phyloP scores from a whole-genome alignment of 2,329 filamentous ascomycete species.

The Cladosporium cucumerinum region DNA sequence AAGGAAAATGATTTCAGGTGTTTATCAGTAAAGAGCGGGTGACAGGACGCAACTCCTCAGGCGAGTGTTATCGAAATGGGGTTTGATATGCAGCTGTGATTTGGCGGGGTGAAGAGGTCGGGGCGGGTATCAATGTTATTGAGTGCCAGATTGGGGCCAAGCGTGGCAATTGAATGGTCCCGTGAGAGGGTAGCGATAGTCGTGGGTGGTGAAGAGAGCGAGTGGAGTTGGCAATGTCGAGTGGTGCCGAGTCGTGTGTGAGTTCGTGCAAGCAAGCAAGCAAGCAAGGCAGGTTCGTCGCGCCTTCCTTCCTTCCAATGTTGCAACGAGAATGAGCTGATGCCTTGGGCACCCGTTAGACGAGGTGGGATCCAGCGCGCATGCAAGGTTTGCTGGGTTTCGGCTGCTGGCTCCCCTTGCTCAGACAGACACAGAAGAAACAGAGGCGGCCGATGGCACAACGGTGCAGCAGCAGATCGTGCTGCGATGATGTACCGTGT shows the following conservation, averaged over 20 bases:
- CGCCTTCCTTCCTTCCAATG: constrained; percentile 6
- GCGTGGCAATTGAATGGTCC: neutral
- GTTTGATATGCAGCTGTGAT: neutral
- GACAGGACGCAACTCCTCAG: neutral
- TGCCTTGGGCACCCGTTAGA: neutral
- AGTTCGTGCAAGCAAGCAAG: neutral
- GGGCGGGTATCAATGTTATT: neutral
- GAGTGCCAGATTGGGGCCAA: neutral
- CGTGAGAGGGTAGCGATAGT: neutral
- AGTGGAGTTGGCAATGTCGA: neutral
- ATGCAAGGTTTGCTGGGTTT: constrained; percentile 6
- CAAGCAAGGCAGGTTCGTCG: constrained; percentile 1
- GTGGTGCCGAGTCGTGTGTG: neutral
- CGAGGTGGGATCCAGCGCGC: constrained; percentile 2
- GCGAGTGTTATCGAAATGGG: neutral
- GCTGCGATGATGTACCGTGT: neutral
- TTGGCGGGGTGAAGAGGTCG: constrained; percentile 3
- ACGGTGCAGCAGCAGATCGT: neutral
- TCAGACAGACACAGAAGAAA: constrained; percentile 8
- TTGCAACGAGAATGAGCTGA: neutral
- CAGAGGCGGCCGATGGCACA: neutral
- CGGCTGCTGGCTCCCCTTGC: constrained; percentile 14
- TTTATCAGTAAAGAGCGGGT: neutral
- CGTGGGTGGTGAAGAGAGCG: neutral
- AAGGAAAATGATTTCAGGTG: neutral